Base-by-base conservation (phyloP, 2,329 filamentous ascomycete species). In the Lecanicillium sp. region DNA sequence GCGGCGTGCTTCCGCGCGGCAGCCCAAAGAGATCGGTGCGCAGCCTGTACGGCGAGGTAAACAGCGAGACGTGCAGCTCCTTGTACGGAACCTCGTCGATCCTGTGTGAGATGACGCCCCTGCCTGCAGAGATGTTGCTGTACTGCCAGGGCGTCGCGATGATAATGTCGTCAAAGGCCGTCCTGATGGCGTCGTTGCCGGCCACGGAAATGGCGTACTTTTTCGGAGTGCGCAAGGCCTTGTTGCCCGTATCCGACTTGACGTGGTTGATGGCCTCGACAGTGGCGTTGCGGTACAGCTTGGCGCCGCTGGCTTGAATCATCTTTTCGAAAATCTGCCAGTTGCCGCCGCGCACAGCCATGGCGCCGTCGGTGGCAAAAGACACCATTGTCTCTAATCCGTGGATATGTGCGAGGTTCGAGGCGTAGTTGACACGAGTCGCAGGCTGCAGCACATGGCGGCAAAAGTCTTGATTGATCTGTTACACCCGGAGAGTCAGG, bases 291-390 rank as follows among this genome's bases (percentile, higher is more conserved):
- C 87, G 70, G 32, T 71, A 68, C 5, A 90, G 55, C 0, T 71
- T 65, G 0, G 86, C 82, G 3, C 74, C 68, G 1, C 87, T 84
- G 1, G 72, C 68, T 30, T 78, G 72, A 1, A 91, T 70, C 86
- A 96, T 94, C 37, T 75, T 70, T n/a, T 84, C 77, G 61, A 98
- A 98, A 47, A 98, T 95, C 58, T 81, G 83, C 90, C 90, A 97
- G 64, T 97, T 98, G 2, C 93, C 93, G 6, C 90, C 90, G 12
- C 78, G 67, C 1, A 97, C 78, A 15, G 85, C 74, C 62, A 90
- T 80, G 1, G 90, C 88, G 6, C 89, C 90, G 44, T 91, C 84
- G 0, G 90, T 86, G 2, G 90, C 87, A 81, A 97, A 88, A 36
- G 90, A 91, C 2, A 94, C 79, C 85, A 96, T 89, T 1, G 90